Evolutionary conservation across 805 yeast species (phyloP).

Genomic region (Cyberlindnera americana): DNA sequence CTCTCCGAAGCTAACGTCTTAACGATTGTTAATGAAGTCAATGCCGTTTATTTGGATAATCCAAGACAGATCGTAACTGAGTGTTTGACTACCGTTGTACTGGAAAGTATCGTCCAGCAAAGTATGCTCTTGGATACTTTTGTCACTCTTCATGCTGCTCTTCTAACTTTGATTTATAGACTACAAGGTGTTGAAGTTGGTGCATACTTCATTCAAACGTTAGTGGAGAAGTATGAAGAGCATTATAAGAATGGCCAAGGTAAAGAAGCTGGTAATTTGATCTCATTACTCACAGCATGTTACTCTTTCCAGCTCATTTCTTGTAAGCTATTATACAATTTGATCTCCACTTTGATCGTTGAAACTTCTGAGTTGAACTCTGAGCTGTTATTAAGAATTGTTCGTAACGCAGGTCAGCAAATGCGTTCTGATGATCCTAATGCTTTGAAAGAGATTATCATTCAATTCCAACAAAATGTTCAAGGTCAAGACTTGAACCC

Average conservation of each 20-base stretch:
- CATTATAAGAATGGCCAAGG: slow-evolving; percentile 36
- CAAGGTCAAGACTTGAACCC: slow-evolving; percentile 42
- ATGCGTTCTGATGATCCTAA: slow-evolving; percentile 88
- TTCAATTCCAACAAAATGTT: slow-evolving; percentile 42
- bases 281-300: slow-evolving; percentile 71
- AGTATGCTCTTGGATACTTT: slow-evolving; percentile 74
- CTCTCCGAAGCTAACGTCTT: slow-evolving; percentile 84
- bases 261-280: slow-evolving; percentile 60
- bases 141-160: slow-evolving; percentile 73
- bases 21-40: slow-evolving; percentile 66
- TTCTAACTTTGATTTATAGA: slow-evolving; percentile 70
- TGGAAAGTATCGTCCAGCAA: slow-evolving; percentile 62
- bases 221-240: slow-evolving; percentile 66
- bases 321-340: slow-evolving; percentile 71
- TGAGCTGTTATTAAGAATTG: slow-evolving; percentile 68
- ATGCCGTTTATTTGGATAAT: slow-evolving; percentile 55
- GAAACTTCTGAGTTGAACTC: slow-evolving; percentile 68
- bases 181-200: slow-evolving; percentile 87
- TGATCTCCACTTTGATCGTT: slow-evolving; percentile 51
- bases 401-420: slow-evolving; percentile 76
- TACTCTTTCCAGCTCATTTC: slow-evolving; percentile 77
- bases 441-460: slow-evolving; percentile 75
- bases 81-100: slow-evolving; percentile 54
- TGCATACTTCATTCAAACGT: slow-evolving; percentile 74
- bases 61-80: slow-evolving; percentile 82